phyloP scores from a whole-genome alignment of 1,284 basidiomycete genomes.

The Abortiporus biennis region DNA sequence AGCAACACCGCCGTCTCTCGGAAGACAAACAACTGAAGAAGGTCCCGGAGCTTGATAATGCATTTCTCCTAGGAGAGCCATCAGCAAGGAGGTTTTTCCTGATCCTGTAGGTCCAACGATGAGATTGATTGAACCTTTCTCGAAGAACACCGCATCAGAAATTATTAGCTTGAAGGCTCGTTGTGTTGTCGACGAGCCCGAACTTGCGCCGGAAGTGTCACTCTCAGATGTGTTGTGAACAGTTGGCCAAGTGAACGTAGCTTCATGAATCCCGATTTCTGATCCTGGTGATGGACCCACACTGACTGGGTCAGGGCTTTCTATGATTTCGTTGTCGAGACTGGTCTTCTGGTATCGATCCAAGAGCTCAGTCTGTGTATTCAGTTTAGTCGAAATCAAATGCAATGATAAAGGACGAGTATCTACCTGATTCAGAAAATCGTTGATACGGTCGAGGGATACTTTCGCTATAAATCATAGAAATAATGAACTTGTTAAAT shows the following conservation, averaged over 20 bases:
- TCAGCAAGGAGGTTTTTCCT: constrained; percentile 43
- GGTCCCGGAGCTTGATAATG: constrained; percentile 43
- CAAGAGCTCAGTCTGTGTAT: constrained; percentile 37
- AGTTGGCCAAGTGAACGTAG: constrained; percentile 32
- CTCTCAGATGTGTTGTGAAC: constrained; percentile 11
- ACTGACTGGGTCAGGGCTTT: constrained; percentile 4
- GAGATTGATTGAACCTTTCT: constrained; percentile 50
- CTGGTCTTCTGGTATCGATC: constrained; percentile 11
- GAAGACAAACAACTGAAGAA: constrained; percentile 57
- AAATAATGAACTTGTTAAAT: constrained; percentile 5
- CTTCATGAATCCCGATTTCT: constrained; percentile 30
- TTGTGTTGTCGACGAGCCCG: constrained; percentile 22
- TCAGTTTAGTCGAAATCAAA: too few relatives aligned
- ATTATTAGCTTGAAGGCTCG: constrained; percentile 41
- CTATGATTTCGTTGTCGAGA: constrained; percentile 14
- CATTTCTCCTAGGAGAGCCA: constrained; percentile 57
- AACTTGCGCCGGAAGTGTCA: constrained; percentile 16
- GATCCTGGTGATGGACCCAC: constrained; percentile 10
- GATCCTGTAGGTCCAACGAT: constrained; percentile 58
- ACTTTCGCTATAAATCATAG: constrained; percentile 31
- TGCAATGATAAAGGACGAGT: constrained; percentile 3
- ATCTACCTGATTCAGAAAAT: constrained; percentile 37
- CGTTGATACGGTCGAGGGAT: constrained; percentile 39
- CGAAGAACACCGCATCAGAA: constrained; percentile 47
- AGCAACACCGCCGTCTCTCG: constrained; percentile 55